Evolutionary conservation across 2,329 filamentous ascomycete genomes (phyloP).

Genomic region (Blastomyces silverae): DNA sequence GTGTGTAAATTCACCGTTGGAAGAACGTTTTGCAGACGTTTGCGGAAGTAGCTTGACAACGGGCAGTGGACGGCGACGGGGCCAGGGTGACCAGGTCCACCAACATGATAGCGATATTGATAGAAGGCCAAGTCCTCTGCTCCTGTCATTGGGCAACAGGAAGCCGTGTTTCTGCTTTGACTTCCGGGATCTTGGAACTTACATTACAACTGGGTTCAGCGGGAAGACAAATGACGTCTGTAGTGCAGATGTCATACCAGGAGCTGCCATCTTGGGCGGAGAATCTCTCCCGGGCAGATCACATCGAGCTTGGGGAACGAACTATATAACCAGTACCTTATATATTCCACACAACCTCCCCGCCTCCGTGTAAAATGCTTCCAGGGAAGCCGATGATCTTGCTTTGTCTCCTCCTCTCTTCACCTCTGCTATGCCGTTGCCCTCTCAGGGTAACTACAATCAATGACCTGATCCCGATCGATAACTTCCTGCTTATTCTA

Average conservation of each 20-base stretch:
- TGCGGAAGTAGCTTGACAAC: not conserved
- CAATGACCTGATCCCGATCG: not conserved
- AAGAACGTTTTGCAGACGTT: not conserved
- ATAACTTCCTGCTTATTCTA: not conserved
- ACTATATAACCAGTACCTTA: not conserved
- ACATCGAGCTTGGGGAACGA: not conserved
- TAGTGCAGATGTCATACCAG: too few relatives aligned
- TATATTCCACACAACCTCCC: too few relatives aligned
- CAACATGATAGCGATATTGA: not conserved
- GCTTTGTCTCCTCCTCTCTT: not conserved
- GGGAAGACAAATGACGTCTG: not conserved
- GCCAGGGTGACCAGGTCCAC: not conserved
- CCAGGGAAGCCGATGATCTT: not conserved
- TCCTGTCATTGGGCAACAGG: not conserved
- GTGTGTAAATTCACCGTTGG: too few relatives aligned
- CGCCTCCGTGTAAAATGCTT: not conserved
- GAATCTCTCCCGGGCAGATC: too few relatives aligned
- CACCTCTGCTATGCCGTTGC: too few relatives aligned
- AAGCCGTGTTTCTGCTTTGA: not conserved
- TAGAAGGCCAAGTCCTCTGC: not conserved
- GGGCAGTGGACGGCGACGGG: not conserved
- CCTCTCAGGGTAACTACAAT: not conserved
- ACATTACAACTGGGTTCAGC: not conserved
- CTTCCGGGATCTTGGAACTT: not conserved
- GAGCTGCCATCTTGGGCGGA: too few relatives aligned